Base-by-base conservation (phyloP, 2,329 filamentous ascomycete species). In the Zasmidium citrigriseum region DNA sequence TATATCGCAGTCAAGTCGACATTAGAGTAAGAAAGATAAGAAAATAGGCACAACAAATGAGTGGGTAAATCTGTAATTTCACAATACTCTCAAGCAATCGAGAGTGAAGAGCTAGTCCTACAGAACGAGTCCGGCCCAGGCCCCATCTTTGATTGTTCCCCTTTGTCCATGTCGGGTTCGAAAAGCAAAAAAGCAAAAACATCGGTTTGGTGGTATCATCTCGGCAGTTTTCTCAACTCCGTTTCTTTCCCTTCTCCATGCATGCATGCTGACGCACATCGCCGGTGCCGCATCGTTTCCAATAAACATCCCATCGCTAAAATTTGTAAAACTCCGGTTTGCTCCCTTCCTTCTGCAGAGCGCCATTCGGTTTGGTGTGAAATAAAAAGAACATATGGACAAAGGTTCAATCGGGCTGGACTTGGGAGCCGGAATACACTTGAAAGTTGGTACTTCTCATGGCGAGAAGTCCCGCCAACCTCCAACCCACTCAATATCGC, bases 401-500 rank as follows among this genome's bases (percentile, higher is more conserved):
- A 64, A 57, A 57, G 51, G 44, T 4, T 49, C 22, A 21, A 24
- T 49, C 21, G 46, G 22, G 27, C 20, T 49, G 46, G 50, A 53
- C 25, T 12, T n/a, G 49, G 24, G 29, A 47, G 55, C 57, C 54
- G 48, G 27, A 48, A 55, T 59, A 62, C 57, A 62, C 54, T 53
- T 58, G 59, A 16, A 41, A 10, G 16, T 41, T 41, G 34, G 34
- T n/a, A 4, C 34, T 16, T 16, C 34, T 41, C 34, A 41, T 16
- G 34, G 34, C 5, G 34, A 41, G 55, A 63, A 57, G 59, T 57
- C 60, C 76, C 90, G 87, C 86, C 90, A 96, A 79, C 90, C 91
- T 82, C 92, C 92, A 86, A 96, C 91, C 88, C 93, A 96, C 86
- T 96, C 92, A 81, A 93, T 79, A 72, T 93, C 89, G 72, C 87